Evolutionary conservation across 345 rosid species (phyloP).

Genomic region (Pistacia vera): DNA sequence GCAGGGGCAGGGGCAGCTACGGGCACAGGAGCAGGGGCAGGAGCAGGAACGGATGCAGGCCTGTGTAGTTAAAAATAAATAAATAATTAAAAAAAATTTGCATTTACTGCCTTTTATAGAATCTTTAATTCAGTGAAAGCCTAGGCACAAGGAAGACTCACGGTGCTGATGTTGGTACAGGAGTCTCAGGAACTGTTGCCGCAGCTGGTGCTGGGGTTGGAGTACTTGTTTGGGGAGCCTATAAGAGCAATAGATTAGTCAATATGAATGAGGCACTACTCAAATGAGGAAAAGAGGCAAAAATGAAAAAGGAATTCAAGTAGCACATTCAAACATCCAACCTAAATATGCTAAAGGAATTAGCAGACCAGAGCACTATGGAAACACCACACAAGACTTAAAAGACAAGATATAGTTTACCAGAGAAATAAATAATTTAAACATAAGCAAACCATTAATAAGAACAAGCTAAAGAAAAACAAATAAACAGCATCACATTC

Average conservation of each 20-base stretch:
- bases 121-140: neutral
- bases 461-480: neutral
- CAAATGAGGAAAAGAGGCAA: neutral
- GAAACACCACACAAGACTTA: neutral
- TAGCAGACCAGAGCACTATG: neutral
- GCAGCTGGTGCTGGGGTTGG: conserved; percentile 31
- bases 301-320: neutral
- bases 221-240: conserved; percentile 54
- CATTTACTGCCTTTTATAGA: neutral
- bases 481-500: no score
- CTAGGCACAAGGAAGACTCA: conserved; percentile 17
- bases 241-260: conserved; percentile 3
- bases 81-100: neutral
- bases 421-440: neutral
- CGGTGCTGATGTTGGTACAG: conserved; percentile 29
- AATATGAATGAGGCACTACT: neutral
- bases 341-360: neutral
- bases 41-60: conserved; percentile 27
- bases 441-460: neutral
- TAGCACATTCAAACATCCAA: neutral
- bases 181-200: conserved; percentile 36
- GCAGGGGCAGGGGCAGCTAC: conserved; percentile 27
- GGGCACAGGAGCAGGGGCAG: conserved; percentile 17
- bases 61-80: conserved; percentile 22
- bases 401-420: neutral